These are phyloP conservation scores for Penicillium concentricum DNA, from an alignment of 2,329 filamentous ascomycete genomes.

Conservation along the genomic window DNA sequence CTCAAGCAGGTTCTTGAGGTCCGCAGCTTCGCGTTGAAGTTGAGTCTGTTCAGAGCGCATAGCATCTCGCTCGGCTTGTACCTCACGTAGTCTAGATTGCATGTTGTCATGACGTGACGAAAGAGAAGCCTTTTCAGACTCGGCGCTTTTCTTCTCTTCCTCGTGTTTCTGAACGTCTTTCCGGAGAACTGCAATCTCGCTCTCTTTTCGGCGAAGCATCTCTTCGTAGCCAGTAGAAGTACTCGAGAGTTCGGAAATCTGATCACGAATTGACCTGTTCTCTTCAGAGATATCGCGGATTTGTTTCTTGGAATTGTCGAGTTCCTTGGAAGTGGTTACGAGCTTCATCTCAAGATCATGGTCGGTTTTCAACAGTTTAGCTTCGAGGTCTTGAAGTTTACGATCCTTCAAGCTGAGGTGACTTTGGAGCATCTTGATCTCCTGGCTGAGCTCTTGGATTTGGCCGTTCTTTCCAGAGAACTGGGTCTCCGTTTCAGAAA, in stretches of 20 bases:
- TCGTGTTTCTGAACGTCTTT: constrained; percentile 81
- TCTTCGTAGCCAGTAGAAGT: constrained; percentile 96
- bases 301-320: constrained; percentile 69
- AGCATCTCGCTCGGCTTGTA: constrained; percentile 83
- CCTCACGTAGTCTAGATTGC: constrained; percentile 71
- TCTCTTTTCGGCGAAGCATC: constrained; percentile 88
- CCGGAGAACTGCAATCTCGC: constrained; percentile 81
- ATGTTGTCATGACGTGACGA: constrained; percentile 76
- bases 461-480: constrained; percentile 73
- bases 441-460: constrained; percentile 73
- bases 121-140: constrained; percentile 73
- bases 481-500: constrained; percentile 67
- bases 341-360: constrained; percentile 88
- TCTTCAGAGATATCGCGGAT: constrained; percentile 76
- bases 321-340: constrained; percentile 72
- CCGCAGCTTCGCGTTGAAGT: constrained; percentile 81
- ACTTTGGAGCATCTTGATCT: constrained; percentile 88
- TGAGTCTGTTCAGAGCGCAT: constrained; percentile 81
- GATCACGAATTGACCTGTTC: constrained; percentile 77
- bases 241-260: constrained; percentile 80
- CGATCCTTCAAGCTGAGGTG: constrained; percentile 85
- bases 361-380: constrained; percentile 77
- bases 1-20: constrained; percentile 82
- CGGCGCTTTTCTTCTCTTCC: constrained; percentile 73
- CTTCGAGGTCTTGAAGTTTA: constrained; percentile 83